These are phyloP conservation scores for Magnaporthiopsis incrustans DNA, from an alignment of 2,329 filamentous ascomycete species.

Conservation along the genomic window DNA sequence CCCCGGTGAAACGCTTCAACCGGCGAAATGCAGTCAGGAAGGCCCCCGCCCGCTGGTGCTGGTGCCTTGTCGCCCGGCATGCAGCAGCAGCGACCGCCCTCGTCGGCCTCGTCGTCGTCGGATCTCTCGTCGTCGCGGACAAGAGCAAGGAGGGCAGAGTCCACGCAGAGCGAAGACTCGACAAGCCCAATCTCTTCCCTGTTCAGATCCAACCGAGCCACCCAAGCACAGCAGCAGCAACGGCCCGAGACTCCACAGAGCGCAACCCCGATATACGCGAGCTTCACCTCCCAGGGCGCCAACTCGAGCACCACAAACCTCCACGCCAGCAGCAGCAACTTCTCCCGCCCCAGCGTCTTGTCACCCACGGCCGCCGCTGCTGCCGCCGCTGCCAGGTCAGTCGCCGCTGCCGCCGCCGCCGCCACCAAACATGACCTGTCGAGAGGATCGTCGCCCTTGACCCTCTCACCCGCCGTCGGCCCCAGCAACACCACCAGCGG, in stretches of 20 bases:
- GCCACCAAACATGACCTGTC: background rate
- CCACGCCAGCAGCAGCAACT: constrained; percentile 45
- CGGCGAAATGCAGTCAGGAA: constrained; percentile 38
- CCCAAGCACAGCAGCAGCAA: constrained; percentile 16
- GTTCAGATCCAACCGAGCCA: background rate
- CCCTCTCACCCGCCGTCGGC: constrained; percentile 17
- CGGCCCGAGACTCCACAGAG: constrained; percentile 32
- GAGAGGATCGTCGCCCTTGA: constrained; percentile 6
- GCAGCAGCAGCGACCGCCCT: constrained; percentile 20
- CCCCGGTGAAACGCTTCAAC: constrained; percentile 18
- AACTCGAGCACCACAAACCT: constrained; percentile 40
- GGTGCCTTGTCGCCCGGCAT: constrained; percentile 45
- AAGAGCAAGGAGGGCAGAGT: constrained; percentile 32
- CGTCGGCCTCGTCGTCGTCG: constrained; percentile 22
- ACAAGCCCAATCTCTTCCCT: constrained; percentile 25
- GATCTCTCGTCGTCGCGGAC: constrained; percentile 25
- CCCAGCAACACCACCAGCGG: constrained; percentile 9
- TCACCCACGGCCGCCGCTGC: constrained; percentile 21
- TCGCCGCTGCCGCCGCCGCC: constrained; percentile 8
- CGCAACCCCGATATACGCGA: constrained; percentile 37
- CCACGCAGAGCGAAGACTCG: constrained; percentile 36
- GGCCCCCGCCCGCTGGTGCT: constrained; percentile 35
- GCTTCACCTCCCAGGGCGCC: constrained; percentile 34
- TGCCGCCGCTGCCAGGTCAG: constrained; percentile 13
- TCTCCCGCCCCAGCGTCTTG: constrained; percentile 41